Percentiles rank a stretch among this genome's conserved stretches.
Evolutionary conservation across 495 filamentous ascomycete genomes (phyloP).

Genomic region (Mytilinidion resinicola): DNA sequence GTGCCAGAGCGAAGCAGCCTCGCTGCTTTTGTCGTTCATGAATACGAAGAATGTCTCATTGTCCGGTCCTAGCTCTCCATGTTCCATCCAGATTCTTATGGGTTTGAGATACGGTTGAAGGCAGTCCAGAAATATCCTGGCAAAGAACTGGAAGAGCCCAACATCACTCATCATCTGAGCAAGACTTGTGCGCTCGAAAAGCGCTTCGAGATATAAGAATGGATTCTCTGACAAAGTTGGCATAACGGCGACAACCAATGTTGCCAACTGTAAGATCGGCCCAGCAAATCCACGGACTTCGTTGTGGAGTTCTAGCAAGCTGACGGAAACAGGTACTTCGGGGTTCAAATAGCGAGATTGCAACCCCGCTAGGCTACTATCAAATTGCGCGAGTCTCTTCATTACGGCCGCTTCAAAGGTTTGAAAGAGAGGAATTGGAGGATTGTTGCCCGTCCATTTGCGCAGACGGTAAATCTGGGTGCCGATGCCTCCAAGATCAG

Average conservation of each 20-base stretch:
- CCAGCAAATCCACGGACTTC: conserved; percentile 50
- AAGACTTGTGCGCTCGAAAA: conserved; percentile 62
- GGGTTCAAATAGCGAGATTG: conserved; percentile 43
- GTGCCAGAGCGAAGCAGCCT: conserved; percentile 65
- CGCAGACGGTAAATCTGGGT: conserved; percentile 43
- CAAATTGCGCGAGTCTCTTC: conserved; percentile 40
- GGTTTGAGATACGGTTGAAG: conserved; percentile 77
- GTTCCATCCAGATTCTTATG: conserved; percentile 78
- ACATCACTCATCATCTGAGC: conserved; percentile 63
- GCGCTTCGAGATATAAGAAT: conserved; percentile 52
- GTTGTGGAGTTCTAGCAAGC: conserved; percentile 56
- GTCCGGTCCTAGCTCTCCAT: conserved; percentile 57
- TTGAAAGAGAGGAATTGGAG: conserved; percentile 46
- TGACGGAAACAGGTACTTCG: conserved; percentile 36
- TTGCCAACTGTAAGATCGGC: conserved; percentile 47
- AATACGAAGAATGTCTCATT: conserved; percentile 71
- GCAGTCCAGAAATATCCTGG: conserved; percentile 69
- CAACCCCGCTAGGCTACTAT: conserved; percentile 40
- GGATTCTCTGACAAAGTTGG: conserved; percentile 24
- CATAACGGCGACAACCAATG: conserved; percentile 35
- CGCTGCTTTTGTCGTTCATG: conserved; percentile 49
- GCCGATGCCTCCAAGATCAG: conserved; percentile 42
- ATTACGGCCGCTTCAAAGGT: conserved; percentile 49
- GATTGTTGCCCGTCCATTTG: conserved; percentile 39
- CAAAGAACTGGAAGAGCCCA: conserved; percentile 52